Evolutionary conservation across 164 flowering plant species (phyloP), one percentile per base, ranked within the genome.

Genomic region (Umbilicus rupestris): DNA sequence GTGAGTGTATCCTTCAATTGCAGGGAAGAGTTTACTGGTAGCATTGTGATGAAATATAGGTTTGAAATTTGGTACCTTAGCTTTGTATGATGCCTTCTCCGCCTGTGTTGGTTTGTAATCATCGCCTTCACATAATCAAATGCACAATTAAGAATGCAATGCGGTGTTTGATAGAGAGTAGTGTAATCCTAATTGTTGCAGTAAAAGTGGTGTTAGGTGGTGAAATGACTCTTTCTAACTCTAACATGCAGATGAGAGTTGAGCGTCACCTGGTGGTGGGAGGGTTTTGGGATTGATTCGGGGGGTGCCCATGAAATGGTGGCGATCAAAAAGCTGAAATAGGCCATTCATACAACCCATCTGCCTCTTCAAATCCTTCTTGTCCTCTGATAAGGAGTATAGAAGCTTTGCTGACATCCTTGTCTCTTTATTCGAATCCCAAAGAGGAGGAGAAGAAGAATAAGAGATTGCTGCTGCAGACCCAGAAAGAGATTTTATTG

Each of bases 301-400:
- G 50, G 80, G 80, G 62, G 79, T 72, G 11, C 74, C 63, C 39
- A 83, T 66, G 47, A 83, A 74, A 73, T 86, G 83, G 62, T 80
- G 84, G 58, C 97, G 87, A 70, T 86, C 90, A 66, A 86, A 81
- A 60, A 86, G 67, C 70, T 86, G 91, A 52, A 86, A 76, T 22
- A 86, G 65, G 1, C 88, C 88, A 70, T 75, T 80, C 82, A 86
- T 84, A 72, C 91, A 86, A 6, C 91, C 91, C 64, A 82, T 72
- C 64, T 84, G 86, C 78, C 78, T 84, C 68, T 77, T 73, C 66
- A 86, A 67, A 62, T 77, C 79, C 62, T 72, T 74, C 62, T 77
- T 77, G 17, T 86, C 85, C 30, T 81, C 88, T 57, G 78, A 63
- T 31, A 78, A 37, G 11, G 81, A 59, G 62, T 77, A n/a, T n/a